Evolutionary conservation across 2,329 filamentous ascomycete species (phyloP).

Genomic region (Plectosphaerella sp.): DNA sequence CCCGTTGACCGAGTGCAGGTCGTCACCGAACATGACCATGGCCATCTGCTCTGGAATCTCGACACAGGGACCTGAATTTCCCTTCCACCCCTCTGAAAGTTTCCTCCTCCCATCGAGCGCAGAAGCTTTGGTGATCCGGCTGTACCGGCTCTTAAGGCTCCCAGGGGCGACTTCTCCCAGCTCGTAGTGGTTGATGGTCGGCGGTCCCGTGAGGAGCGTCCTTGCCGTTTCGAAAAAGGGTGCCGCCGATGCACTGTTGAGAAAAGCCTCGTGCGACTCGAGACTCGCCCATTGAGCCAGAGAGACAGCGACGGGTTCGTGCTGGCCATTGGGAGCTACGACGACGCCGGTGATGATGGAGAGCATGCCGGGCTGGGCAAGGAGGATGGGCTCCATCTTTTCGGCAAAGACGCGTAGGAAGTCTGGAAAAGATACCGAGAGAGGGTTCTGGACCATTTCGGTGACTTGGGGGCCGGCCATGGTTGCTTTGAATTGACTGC

Average conservation of each 20-base stretch:
- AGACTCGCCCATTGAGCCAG: not conserved
- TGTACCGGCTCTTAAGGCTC: not conserved
- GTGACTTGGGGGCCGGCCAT: not conserved
- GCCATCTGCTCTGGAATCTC: not conserved
- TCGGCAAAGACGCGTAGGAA: not conserved
- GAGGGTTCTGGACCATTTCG: not conserved
- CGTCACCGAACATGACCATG: not conserved
- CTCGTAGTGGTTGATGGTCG: not conserved
- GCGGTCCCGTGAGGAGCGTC: not conserved
- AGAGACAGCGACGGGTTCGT: not conserved
- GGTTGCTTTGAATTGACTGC: not conserved
- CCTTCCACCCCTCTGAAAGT: not conserved
- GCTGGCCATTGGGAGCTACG: not conserved
- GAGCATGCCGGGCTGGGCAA: not conserved
- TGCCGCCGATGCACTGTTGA: not conserved
- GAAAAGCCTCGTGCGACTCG: not conserved
- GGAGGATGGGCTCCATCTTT: constrained; percentile 1
- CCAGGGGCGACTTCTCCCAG: not conserved
- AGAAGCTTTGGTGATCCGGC: not conserved
- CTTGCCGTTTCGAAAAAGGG: not conserved
- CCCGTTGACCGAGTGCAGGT: too few species aligned
- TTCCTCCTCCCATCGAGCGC: too few species aligned
- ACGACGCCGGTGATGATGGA: not conserved
- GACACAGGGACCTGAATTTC: not conserved
- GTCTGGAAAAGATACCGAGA: not conserved